Evolutionary conservation across 495 filamentous ascomycete genomes (phyloP), one percentile per base, ranked within the genome.

Genomic region (Aspergillus heteromorphus): DNA sequence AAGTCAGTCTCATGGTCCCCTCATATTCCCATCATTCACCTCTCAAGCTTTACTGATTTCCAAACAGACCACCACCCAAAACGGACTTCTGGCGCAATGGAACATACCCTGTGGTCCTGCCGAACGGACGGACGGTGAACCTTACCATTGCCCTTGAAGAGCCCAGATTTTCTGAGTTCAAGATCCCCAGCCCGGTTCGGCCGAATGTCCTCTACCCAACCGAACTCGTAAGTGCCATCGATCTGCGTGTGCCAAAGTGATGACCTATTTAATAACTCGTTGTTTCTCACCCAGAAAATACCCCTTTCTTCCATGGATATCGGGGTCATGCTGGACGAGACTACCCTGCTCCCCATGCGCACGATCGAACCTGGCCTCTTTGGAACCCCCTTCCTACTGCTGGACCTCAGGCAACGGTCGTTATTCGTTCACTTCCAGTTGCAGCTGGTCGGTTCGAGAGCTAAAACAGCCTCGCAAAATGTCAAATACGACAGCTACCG

Each of bases 61-160:
- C 6, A 1, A n/a, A 42, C 34, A 79, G 76, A 21, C 77, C 76
- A 2, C 68, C 74, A 29, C 77, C 78, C 4, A 17, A 40, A 6
- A 54, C 30, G 10, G 58, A 64, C 4, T 78, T 79, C 51, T 81
- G 78, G 76, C 50, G 48, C 25, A 11, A 11, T 11, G 58, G 56
- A 0, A 40, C 14, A 0, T 76, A 70, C 45, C 16, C 20, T 1
- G 56, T 81, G 14, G 51, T n/a, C 0, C 49, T 73, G 1, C 52
- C 48, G 1, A 53, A 48, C 49, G 65, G 67, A 4, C 49, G 51
- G 21, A 14, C 41, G 4, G 34, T 30, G 1, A 40, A 7, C 14
- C 49, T 73, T 9, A 14, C 10, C 0, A 38, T 71, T 14, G 48
- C 36, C 21, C 47, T 73, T 20, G 61, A 67, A 38, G 34, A 13